These are phyloP conservation scores for Apostasia ramifera DNA, from an alignment of 106 monocot genomes.

Conservation along the genomic window DNA sequence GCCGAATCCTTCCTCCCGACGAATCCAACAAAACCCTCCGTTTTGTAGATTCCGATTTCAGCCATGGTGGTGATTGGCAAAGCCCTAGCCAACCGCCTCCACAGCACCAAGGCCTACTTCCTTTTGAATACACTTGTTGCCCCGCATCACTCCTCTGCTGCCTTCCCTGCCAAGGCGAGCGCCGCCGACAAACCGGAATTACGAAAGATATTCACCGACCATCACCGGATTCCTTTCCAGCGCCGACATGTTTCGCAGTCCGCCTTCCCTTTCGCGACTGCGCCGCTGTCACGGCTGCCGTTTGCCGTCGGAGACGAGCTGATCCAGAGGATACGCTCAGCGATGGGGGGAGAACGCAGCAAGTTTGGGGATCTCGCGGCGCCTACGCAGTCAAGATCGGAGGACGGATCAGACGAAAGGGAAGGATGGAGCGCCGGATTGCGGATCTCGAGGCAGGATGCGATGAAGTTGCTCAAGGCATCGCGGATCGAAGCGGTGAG, in stretches of 20 bases:
- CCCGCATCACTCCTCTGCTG: not conserved
- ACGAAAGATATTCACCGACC: not conserved
- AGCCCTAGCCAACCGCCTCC: not conserved
- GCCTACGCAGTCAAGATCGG: not conserved
- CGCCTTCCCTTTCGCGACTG: not conserved
- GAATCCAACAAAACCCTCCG: too few relatives aligned
- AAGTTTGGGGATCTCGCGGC: too few relatives aligned
- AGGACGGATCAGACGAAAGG: not conserved
- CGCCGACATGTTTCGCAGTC: not conserved
- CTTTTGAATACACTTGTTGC: not conserved
- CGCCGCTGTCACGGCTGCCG: not conserved
- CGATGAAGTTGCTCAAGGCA: conserved; percentile 47
- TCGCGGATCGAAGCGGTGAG: conserved; percentile 48
- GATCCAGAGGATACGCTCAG: not conserved
- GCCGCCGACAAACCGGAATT: not conserved
- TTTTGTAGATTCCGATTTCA: too few relatives aligned
- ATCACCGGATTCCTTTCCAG: not conserved
- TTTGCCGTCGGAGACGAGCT: not conserved
- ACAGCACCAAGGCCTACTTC: not conserved
- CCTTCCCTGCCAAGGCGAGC: not conserved
- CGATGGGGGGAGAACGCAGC: not conserved
- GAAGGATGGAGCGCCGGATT: not conserved
- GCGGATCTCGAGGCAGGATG: conserved; percentile 36
- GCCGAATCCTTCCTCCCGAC: too few relatives aligned
- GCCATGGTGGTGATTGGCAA: not conserved